Evolutionary conservation across 331 rosid genomes (phyloP), one percentile per base, ranked within the genome.

Genomic region (Pyracantha coccinea): DNA sequence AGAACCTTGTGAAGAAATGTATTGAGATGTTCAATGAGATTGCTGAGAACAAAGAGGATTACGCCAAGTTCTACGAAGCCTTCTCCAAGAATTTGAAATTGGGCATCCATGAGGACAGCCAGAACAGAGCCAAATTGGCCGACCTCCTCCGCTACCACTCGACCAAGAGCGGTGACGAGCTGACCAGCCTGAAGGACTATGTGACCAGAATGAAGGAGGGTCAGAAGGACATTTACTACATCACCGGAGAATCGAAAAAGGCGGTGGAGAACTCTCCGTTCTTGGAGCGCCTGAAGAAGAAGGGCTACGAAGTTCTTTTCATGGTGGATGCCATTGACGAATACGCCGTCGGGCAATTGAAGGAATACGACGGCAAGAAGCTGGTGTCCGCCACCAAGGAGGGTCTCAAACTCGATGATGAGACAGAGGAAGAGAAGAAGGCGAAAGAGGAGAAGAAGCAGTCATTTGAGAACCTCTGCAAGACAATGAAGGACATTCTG

Each of bases 1-100:
- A 89, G 80, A 89, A 89, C 60, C 73, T 89, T 10, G 93, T 89
- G 32, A 89, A 89, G 84, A 89, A 89, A 27, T 89, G 93, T 60
- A 89, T 89, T 58, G 93, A 89, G 80, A 89, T 89, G 93, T 89
- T 89, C 87, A 89, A 83, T 4, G 89, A 89, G 76, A 89, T 89
- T 16, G 84, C 91, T 0, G 93, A 89, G 83, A 89, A 89, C 80
- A 89, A 85, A 21, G 93, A 89, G 24, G 91, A 89, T 2, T 86
- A 89, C 77, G 73, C 80, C 73, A 86, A 89, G 53, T 89, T 86
- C 64, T 89, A 89, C 33, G 93, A 89, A 14, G 53, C 91, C 6
- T 89, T 89, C 76, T 85, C 93, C 0, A 89, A 89, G 87, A 89
- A 89, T 62, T 59, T 89, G 83, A 89, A 89, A 50, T 53, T 89